Percentiles rank a stretch among this genome's conserved stretches.
phyloP scores from a whole-genome alignment of 2,329 filamentous ascomycete genomes.

The Stachybotrys elegans region DNA sequence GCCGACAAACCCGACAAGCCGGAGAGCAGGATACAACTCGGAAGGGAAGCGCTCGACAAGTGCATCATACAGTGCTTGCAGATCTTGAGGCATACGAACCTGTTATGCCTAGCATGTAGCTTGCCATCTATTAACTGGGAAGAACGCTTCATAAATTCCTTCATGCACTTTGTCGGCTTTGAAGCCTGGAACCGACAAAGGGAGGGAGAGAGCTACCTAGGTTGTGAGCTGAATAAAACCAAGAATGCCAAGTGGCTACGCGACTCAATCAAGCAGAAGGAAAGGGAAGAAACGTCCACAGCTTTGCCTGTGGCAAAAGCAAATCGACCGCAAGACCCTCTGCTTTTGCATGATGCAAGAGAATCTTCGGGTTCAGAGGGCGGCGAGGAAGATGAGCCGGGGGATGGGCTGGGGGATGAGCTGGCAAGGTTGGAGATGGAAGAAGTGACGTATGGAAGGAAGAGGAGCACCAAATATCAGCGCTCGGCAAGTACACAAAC shows the following conservation, averaged over 20 bases:
- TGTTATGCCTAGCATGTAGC: neutral
- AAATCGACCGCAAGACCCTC: neutral
- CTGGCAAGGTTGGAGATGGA: conserved; percentile 3
- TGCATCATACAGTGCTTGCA: neutral
- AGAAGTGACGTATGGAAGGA: conserved; percentile 6
- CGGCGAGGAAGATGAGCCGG: neutral
- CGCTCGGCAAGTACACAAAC: no score
- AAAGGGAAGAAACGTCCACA: neutral
- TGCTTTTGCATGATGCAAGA: neutral
- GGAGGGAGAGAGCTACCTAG: conserved; percentile 2
- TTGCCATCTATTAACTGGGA: conserved; percentile 2
- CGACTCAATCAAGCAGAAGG: no score
- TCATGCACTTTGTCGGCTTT: conserved; percentile 8
- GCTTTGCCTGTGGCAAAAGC: neutral
- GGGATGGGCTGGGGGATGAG: neutral
- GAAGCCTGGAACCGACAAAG: conserved; percentile 7
- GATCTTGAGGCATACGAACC: neutral
- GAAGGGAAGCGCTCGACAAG: neutral
- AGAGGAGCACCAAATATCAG: conserved; percentile 2
- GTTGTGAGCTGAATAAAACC: conserved; percentile 2
- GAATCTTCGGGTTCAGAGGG: neutral
- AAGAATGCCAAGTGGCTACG: conserved; percentile 6
- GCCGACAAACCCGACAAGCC: neutral
- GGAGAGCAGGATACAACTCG: neutral
- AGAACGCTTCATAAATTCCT: neutral